phyloP scores from a whole-genome alignment of 352 stramenopile genomes.

The Globisporangium canariense region DNA sequence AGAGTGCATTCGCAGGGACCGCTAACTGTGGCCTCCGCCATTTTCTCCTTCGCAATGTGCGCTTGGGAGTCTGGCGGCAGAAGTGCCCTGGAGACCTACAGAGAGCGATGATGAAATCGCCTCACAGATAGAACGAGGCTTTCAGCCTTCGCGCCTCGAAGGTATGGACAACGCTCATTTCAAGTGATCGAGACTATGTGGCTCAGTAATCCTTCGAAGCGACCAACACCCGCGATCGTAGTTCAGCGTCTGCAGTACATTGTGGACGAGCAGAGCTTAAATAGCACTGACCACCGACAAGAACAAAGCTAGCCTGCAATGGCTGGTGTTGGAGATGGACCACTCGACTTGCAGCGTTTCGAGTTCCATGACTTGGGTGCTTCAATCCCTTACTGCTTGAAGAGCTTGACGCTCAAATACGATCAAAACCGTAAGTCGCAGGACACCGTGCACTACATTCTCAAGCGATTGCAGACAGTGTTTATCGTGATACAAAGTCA shows the following conservation, averaged over 20 bases:
- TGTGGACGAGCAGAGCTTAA: background rate
- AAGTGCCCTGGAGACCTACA: background rate
- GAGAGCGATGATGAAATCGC: too few relatives aligned
- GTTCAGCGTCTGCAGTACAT: background rate
- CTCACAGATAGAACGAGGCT: background rate
- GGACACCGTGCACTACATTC: background rate
- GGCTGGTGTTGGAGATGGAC: background rate
- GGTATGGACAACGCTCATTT: background rate
- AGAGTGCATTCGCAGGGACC: background rate
- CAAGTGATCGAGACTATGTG: background rate
- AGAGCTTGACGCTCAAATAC: background rate
- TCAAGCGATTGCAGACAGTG: background rate
- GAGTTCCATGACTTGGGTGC: background rate
- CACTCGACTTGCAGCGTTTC: background rate
- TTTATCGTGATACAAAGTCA: background rate
- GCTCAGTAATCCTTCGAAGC: background rate
- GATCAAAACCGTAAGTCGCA: background rate
- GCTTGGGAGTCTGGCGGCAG: slow-evolving; percentile 1
- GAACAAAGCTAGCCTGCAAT: background rate
- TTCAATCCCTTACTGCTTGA: background rate
- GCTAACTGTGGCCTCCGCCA: background rate
- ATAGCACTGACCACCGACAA: too few relatives aligned
- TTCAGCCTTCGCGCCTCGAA: background rate
- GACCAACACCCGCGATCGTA: background rate
- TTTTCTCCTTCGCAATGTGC: slow-evolving; percentile 13